phyloP scores from a whole-genome alignment of 139 green algal genomes.

The Chlorella sp. region DNA sequence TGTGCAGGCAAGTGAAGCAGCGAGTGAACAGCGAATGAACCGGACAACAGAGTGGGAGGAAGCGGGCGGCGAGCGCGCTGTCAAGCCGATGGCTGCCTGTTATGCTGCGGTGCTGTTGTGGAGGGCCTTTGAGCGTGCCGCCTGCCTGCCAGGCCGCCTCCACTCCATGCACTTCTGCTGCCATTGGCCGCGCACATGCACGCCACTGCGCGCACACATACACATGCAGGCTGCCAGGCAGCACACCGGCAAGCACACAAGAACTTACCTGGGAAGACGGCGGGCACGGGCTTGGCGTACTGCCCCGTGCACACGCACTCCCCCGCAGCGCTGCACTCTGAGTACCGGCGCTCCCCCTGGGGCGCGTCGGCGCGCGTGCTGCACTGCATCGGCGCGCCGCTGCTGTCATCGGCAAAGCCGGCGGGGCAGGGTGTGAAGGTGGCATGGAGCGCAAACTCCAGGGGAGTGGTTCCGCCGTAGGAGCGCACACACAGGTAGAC shows the following conservation, averaged over 20 bases:
- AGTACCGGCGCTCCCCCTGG: conserved; percentile 45
- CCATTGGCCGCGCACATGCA: too few relatives aligned
- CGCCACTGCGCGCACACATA: too few relatives aligned
- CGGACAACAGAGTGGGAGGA: too few relatives aligned
- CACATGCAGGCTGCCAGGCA: neutral
- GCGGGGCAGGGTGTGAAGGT: conserved; percentile 37
- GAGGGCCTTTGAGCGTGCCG: too few relatives aligned
- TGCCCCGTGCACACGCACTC: conserved; percentile 47
- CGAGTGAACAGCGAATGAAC: too few relatives aligned
- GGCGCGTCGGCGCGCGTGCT: conserved; percentile 14
- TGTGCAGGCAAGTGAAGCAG: neutral
- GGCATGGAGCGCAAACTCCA: conserved; percentile 44
- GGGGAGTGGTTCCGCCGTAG: conserved; percentile 35
- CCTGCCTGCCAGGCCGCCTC: too few relatives aligned
- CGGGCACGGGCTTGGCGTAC: conserved; percentile 49
- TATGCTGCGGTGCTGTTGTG: too few relatives aligned
- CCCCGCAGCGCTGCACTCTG: conserved; percentile 43
- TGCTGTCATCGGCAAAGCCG: conserved; percentile 20
- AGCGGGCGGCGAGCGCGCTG: too few relatives aligned
- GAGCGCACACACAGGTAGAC: conserved; percentile 58
- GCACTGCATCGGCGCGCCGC: conserved; percentile 46
- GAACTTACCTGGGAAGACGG: conserved; percentile 39
- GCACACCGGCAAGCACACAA: neutral
- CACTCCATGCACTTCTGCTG: too few relatives aligned
- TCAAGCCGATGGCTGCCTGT: too few relatives aligned